Percentiles rank a stretch among this genome's conserved stretches.
Evolutionary conservation across 768 basidiomycete genomes (phyloP).

Genomic region (Pisolithus marmoratus): DNA sequence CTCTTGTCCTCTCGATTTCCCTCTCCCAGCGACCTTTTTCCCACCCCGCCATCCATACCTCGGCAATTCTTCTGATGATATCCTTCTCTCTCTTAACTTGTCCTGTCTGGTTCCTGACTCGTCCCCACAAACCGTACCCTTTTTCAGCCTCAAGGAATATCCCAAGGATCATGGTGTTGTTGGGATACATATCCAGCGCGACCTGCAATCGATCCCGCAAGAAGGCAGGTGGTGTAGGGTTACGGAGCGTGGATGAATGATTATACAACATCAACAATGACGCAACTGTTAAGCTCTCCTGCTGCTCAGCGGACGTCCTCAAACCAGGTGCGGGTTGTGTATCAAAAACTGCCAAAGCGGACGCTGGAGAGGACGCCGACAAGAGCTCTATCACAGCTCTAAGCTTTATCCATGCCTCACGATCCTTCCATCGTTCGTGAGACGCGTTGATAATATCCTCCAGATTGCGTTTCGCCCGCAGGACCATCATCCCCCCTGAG

Average conservation of each 20-base stretch:
- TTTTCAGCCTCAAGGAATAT: conserved; percentile 73
- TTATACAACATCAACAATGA: conserved; percentile 57
- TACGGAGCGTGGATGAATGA: conserved; percentile 48
- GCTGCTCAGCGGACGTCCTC: conserved; percentile 5
- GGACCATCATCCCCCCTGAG: conserved; percentile 44
- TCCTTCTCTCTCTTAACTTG: conserved; percentile 45
- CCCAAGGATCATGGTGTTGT: conserved; percentile 66
- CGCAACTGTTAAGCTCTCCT: conserved; percentile 54
- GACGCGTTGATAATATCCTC: conserved; percentile 41
- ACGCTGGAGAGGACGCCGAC: conserved; percentile 35
- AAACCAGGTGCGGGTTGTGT: conserved; percentile 14
- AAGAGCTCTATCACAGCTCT: conserved; percentile 62
- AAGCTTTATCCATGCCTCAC: conserved; percentile 61
- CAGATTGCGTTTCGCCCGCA: conserved; percentile 60
- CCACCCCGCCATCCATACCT: conserved; percentile 81
- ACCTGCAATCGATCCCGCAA: conserved; percentile 51
- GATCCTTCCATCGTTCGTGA: conserved; percentile 45
- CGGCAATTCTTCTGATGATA: conserved; percentile 52
- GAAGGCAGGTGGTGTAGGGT: conserved; percentile 50
- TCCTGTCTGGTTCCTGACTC: conserved; percentile 52
- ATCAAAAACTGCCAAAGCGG: conserved; percentile 37
- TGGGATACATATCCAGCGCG: conserved; percentile 56
- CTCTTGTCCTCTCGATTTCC: conserved; percentile 67
- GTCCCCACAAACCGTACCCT: conserved; percentile 75
- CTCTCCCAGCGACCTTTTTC: conserved; percentile 64